Evolutionary conservation across 2,329 filamentous ascomycete species (phyloP).

Genomic region (Curvularia hawaiiensis): DNA sequence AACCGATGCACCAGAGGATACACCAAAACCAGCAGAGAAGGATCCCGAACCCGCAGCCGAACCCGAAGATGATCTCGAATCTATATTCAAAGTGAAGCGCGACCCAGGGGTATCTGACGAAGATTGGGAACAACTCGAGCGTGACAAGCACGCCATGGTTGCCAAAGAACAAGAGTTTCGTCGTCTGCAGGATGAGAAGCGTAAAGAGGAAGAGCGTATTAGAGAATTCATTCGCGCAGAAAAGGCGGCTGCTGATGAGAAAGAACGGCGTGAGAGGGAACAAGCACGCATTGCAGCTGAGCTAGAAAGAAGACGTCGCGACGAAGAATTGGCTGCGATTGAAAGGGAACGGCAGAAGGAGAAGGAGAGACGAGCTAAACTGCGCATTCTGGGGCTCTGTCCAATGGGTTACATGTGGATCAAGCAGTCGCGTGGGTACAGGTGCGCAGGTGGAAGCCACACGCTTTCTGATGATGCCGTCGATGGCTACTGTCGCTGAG

Average conservation of each 20-base stretch:
- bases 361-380: slow-evolving; percentile 51
- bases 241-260: slow-evolving; percentile 33
- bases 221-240: slow-evolving; percentile 35
- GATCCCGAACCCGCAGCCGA: background rate
- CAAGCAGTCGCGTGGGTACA: slow-evolving; percentile 62
- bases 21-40: background rate
- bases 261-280: slow-evolving; percentile 30
- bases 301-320: slow-evolving; percentile 26
- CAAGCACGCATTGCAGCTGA: slow-evolving; percentile 26
- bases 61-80: background rate
- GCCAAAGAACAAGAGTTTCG: slow-evolving; percentile 46
- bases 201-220: slow-evolving; percentile 18
- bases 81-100: slow-evolving; percentile 6
- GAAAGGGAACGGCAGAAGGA: slow-evolving; percentile 48
- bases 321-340: slow-evolving; percentile 49
- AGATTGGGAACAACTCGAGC: slow-evolving; percentile 65
- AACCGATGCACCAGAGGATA: slow-evolving; percentile 12
- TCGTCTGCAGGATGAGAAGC: slow-evolving; percentile 36
- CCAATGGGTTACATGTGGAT: slow-evolving; percentile 66
- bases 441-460: slow-evolving; percentile 62
- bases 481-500: slow-evolving; percentile 11
- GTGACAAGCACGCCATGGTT: slow-evolving; percentile 49
- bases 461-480: slow-evolving; percentile 5
- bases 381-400: slow-evolving; percentile 63
- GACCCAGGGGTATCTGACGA: slow-evolving; percentile 61